Evolutionary conservation across 257 asterid genomes (phyloP).

Genomic region (Solanum chaucha): DNA sequence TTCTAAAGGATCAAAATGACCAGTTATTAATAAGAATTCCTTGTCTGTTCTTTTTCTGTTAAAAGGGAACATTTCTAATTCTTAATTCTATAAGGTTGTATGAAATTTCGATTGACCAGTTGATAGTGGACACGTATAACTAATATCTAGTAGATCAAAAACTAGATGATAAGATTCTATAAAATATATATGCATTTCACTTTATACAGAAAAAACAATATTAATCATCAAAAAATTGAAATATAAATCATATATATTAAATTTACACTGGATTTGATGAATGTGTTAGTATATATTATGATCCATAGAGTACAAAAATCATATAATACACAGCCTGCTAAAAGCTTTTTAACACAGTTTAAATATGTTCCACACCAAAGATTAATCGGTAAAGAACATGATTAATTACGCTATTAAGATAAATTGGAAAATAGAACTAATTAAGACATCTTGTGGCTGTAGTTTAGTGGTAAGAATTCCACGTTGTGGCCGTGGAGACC

Average conservation of each 20-base stretch:
- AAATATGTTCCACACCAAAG: background rate
- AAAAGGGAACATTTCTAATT: too few species aligned
- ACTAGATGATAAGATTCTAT: background rate
- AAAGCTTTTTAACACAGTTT: background rate
- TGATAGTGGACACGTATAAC: too few species aligned
- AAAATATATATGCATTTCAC: too few species aligned
- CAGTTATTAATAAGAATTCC: too few species aligned
- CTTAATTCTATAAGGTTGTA: too few species aligned
- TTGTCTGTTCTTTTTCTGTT: too few species aligned
- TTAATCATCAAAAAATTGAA: too few species aligned
- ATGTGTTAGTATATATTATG: background rate
- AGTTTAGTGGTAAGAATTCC: constrained; percentile 98
- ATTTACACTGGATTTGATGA: background rate
- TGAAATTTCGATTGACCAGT: too few species aligned
- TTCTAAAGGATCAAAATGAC: too few species aligned
- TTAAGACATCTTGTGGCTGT: constrained; percentile 41
- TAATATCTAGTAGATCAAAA: background rate
- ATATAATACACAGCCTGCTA: background rate
- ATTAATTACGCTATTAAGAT: background rate
- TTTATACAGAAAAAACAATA: too few species aligned
- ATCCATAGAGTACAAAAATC: background rate
- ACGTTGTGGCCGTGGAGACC: constrained; percentile 99
- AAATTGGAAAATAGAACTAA: background rate
- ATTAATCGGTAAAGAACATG: background rate
- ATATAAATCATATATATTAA: background rate